A percentile compares a stretch with the other conserved stretches of the same genome.
phyloP scores from a whole-genome alignment of 352 stramenopile species.

The Phytophthora fragariae region DNA sequence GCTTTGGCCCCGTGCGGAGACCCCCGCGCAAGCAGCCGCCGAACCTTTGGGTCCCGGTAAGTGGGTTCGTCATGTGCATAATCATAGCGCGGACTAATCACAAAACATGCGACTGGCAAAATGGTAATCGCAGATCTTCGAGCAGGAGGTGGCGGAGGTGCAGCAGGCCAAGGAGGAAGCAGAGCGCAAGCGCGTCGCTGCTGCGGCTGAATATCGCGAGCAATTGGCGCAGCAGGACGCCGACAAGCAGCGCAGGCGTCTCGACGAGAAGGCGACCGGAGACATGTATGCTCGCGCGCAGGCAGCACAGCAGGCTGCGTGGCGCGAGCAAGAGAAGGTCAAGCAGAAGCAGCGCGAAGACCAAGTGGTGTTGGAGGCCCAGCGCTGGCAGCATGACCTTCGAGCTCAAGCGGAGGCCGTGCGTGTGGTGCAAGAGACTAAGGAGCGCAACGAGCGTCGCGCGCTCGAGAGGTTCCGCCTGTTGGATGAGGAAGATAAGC shows the following conservation, averaged over 20 bases:
- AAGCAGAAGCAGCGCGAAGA: slow-evolving; percentile 44
- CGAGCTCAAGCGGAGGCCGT: slow-evolving; percentile 46
- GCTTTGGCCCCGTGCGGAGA: slow-evolving; percentile 56
- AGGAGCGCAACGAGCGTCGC: slow-evolving; percentile 54
- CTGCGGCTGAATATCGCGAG: slow-evolving; percentile 46
- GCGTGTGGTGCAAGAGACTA: slow-evolving; percentile 44
- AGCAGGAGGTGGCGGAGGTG: slow-evolving; percentile 65
- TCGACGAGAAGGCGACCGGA: slow-evolving; percentile 39
- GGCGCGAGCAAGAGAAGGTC: slow-evolving; percentile 50
- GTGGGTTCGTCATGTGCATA: slow-evolving; percentile 6
- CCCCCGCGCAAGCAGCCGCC: slow-evolving; percentile 54
- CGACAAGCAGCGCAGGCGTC: slow-evolving; percentile 39
- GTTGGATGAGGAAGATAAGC: slow-evolving; percentile 57
- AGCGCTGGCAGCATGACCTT: slow-evolving; percentile 57
- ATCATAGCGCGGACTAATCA: neutral
- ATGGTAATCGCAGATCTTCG: slow-evolving; percentile 49
- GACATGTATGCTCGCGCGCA: slow-evolving; percentile 53
- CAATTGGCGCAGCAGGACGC: slow-evolving; percentile 57
- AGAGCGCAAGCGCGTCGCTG: slow-evolving; percentile 49
- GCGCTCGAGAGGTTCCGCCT: slow-evolving; percentile 48
- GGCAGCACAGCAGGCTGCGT: slow-evolving; percentile 46
- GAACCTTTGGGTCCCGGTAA: slow-evolving; percentile 65
- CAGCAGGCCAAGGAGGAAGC: slow-evolving; percentile 58
- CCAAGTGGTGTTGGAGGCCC: slow-evolving; percentile 45
- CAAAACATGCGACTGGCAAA: slow-evolving; percentile 13